A percentile compares a stretch with the other conserved stretches of the same genome.
Conservation (phyloP, 2,329 filamentous ascomycete genomes). For the Venturiaceae sp. region DNA sequence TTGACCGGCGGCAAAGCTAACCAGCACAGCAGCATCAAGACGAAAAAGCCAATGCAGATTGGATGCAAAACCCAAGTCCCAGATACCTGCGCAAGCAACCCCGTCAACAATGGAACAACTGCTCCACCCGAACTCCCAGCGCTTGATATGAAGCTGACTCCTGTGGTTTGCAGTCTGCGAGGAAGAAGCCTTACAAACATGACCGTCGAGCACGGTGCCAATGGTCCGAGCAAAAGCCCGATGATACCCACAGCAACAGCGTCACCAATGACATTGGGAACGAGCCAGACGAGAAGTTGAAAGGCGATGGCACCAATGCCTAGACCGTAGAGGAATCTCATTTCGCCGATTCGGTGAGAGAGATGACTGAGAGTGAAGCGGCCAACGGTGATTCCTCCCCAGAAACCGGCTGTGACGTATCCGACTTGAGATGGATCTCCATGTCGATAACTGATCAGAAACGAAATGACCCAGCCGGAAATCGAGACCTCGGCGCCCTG, state of each 20-base stretch:
- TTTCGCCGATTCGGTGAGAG: constrained; percentile 61
- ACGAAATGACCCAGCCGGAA: constrained; percentile 80
- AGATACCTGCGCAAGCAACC: constrained; percentile 50
- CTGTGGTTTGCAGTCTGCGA: constrained; percentile 49
- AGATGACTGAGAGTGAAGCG: constrained; percentile 61
- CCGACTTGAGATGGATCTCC: constrained; percentile 64
- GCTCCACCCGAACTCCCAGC: constrained; percentile 62
- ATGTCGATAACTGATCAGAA: constrained; percentile 62
- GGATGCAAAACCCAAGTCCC: constrained; percentile 57
- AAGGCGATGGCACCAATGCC: constrained; percentile 54
- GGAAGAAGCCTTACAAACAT: constrained; percentile 54
- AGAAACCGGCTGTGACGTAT: constrained; percentile 65
- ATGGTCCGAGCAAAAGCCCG: constrained; percentile 65
- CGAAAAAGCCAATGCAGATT: constrained; percentile 57
- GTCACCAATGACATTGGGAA: constrained; percentile 55
- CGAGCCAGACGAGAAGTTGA: constrained; percentile 67
- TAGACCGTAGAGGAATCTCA: constrained; percentile 54
- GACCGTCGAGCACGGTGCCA: constrained; percentile 65
- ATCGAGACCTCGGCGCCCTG: constrained; percentile 78
- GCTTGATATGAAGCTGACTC: constrained; percentile 58
- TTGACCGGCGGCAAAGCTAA: constrained; percentile 43
- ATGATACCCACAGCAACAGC: constrained; percentile 47
- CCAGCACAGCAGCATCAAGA: constrained; percentile 58
- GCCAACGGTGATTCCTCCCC: constrained; percentile 65
- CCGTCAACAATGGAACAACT: constrained; percentile 56